Evolutionary conservation across 2,329 filamentous ascomycete genomes (phyloP), one percentile per base, ranked within the genome.

Genomic region (Aspergillus texensis): DNA sequence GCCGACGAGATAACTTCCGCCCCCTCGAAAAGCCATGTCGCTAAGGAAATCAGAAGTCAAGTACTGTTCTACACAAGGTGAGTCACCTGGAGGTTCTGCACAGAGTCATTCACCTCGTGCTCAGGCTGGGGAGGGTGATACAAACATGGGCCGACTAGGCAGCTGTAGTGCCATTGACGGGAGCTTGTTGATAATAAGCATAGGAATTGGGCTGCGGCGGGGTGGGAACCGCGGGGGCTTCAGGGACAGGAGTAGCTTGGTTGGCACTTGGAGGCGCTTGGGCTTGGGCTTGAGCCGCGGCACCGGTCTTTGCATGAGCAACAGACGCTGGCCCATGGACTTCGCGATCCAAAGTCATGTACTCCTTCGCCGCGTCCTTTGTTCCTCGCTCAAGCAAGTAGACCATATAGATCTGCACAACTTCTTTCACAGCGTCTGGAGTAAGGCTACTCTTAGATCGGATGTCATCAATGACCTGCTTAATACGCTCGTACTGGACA

Each of bases 341-440:
- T 76, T 96, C 91, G 50, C 89, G 87, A 75, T 99, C 94, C 41
- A 98, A 82, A 63, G 85, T 82, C 74, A 97, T 84, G 76, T 94
- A 97, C 71, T 94, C 90, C 78, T 93, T 92, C 81, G 96, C 94
- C 2, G 92, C 87, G 36, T 94, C 88, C 75, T 93, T 91, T 65
- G 88, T 89, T 16, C 94, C 94, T 60, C 91, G 85, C 70, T 96
- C 89, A 67, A 96, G 87, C 41, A 99, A 83, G 73, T 95, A 97
- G 14, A 85, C 82, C 82, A 97, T 88, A 77, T 98, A 99, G 61
- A 85, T 82, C 65, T 91, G 86, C 46, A 89, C 89, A 6, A 99
- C 80, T 52, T 93, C 90, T 75, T 89, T 91, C 77, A 94, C 90
- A 0, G 87, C 85, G 0, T 85, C 78, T 1, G 86, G 75, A 0